Percentiles rank a stretch among this genome's conserved stretches.
Conservation (phyloP, 2,329 filamentous ascomycete species). For the Colletotrichum lini region DNA sequence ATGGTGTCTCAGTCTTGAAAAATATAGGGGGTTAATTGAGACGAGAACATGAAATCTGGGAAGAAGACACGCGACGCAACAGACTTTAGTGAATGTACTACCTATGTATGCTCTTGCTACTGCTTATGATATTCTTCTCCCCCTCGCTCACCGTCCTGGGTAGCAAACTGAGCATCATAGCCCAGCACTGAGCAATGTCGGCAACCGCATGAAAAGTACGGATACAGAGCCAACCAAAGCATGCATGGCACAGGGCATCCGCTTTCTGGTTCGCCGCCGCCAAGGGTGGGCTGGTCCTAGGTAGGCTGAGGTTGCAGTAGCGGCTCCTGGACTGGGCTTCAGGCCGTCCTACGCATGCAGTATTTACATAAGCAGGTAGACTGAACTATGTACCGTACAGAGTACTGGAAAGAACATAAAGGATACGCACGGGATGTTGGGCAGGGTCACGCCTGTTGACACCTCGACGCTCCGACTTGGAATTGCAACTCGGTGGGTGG, state of each 20-base stretch:
- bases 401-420: neutral
- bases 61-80: neutral
- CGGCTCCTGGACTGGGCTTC: too few relatives aligned
- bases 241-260: neutral
- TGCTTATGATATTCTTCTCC: neutral
- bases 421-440: neutral
- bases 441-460: constrained; percentile 19
- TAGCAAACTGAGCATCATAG: neutral
- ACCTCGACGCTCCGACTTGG: constrained; percentile 1
- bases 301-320: constrained; percentile 11
- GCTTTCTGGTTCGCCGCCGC: neutral
- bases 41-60: neutral
- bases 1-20: neutral
- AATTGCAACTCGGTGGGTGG: neutral
- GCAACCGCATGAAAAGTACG: neutral
- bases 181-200: neutral
- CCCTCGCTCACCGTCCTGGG: neutral
- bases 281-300: constrained; percentile 3
- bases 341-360: neutral
- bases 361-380: neutral
- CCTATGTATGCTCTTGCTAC: neutral
- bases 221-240: neutral
- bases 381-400: neutral
- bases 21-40: neutral
- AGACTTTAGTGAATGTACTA: neutral